Base-by-base conservation (phyloP, 345 rosid genomes). In the Linum usitatissimum region DNA sequence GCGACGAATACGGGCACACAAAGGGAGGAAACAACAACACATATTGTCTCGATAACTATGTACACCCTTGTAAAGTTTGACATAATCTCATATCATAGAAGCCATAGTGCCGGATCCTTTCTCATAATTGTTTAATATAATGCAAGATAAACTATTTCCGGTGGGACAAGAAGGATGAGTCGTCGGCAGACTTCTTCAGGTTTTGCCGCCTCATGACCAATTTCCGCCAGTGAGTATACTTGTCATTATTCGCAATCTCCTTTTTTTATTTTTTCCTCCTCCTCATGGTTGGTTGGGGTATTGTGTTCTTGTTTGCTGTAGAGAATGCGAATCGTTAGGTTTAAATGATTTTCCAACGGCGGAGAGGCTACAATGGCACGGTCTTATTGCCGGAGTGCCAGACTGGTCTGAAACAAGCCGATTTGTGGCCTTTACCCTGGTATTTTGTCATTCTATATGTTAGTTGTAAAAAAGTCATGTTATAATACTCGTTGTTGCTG, bases 1-100 rank as follows among this genome's bases (percentile, higher is more conserved):
- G 98, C 49, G 97, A 92, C 76, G 98, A 92, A 79, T 92, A 89
- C 77, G 98, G 98, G 40, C 98, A 89, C 73, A 87, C 96, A 5
- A 92, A 92, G 81, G 90, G 87, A 13, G 98, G 98, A 63, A 89
- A 92, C 86, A 92, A 87, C 83, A 92, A 89, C 64, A 83, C 95
- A 1, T 92, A 92, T 75, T 92, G 96, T 79, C 98, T 84, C 68
- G 96, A 92, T 77, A 89, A 92, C 77, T 71, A 81, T 83, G 98
- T 71, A 54, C 57, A 18, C 68, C 63, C 45, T 53, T 28, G 49
- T 23, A n/a, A 15, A 55, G 19, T 57, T 64, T 19, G 21, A 10
- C 12, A 18, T 28, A 28, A 55, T 55, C 30, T 28, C 59, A 55
- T 55, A 15, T 8, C 51, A 38, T 63, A 57, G 38, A 13, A 59